These are phyloP conservation scores for Didymella exigua DNA, from an alignment of 2,329 filamentous ascomycete genomes.

Conservation along the genomic window DNA sequence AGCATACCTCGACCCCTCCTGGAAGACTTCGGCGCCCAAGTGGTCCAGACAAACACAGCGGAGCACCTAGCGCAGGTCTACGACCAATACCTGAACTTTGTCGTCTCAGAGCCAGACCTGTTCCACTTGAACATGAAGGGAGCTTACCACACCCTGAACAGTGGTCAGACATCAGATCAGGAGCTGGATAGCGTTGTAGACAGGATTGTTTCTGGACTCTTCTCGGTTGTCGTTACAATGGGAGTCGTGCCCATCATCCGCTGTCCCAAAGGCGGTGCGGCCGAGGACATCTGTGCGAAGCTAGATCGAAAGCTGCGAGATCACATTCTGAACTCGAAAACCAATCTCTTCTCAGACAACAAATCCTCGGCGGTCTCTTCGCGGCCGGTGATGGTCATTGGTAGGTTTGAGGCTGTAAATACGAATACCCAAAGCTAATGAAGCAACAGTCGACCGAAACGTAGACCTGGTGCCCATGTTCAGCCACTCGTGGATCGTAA, in stretches of 20 bases:
- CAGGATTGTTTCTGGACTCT: conserved; percentile 92
- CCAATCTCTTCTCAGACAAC: conserved; percentile 88
- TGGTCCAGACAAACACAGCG: conserved; percentile 80
- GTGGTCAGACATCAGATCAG: conserved; percentile 85
- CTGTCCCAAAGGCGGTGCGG: conserved; percentile 89
- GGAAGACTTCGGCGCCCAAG: conserved; percentile 92
- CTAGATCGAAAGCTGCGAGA: conserved; percentile 95
- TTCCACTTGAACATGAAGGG: conserved; percentile 94
- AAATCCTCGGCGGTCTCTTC: conserved; percentile 64
- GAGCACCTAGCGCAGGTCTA: conserved; percentile 91
- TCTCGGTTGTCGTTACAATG: conserved; percentile 98
- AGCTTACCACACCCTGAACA: conserved; percentile 97
- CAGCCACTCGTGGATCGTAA: conserved; percentile 84
- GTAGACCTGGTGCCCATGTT: conserved; percentile 97
- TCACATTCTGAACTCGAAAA: conserved; percentile 96
- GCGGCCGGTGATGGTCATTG: conserved; percentile 86
- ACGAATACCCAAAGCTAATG: neutral
- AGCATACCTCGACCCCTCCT: conserved; percentile 88
- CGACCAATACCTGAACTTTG: conserved; percentile 97
- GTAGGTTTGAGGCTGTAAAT: conserved; percentile 71
- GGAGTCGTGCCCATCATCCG: conserved; percentile 96
- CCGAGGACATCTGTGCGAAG: conserved; percentile 92
- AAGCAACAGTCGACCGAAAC: conserved; percentile 82
- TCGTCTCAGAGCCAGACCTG: conserved; percentile 92
- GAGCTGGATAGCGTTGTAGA: conserved; percentile 87